Evolutionary conservation across 2,329 filamentous ascomycete species (phyloP).

Genomic region (Botrytis aclada): DNA sequence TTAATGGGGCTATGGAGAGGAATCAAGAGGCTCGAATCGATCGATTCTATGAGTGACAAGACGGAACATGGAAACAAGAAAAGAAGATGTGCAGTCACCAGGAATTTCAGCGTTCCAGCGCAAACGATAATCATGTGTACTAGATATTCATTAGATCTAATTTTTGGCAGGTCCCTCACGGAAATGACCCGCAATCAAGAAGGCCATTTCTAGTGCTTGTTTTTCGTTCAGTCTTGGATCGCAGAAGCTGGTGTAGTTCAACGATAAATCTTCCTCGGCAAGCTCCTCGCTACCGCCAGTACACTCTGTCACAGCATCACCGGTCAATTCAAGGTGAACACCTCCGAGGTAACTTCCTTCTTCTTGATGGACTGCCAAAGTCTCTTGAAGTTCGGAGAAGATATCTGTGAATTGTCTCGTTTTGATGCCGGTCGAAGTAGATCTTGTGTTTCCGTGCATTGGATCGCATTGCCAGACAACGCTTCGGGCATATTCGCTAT

Average conservation of each 20-base stretch:
- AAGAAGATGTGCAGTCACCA: not conserved
- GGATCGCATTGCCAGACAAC: slow-evolving; percentile 99
- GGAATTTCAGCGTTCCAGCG: not conserved
- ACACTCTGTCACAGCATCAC: slow-evolving; percentile 95
- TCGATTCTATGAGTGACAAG: not conserved
- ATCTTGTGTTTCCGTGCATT: slow-evolving; percentile 84
- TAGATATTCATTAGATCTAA: not conserved
- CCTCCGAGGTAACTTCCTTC: slow-evolving; percentile 85
- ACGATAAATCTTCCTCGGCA: slow-evolving; percentile 80
- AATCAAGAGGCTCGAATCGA: not conserved
- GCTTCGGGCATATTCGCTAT: slow-evolving; percentile 60
- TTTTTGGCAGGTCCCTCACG: slow-evolving; percentile 18
- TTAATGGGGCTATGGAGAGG: too few species aligned
- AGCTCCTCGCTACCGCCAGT: slow-evolving; percentile 84
- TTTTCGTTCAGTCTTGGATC: slow-evolving; percentile 96
- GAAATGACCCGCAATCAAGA: slow-evolving; percentile 78
- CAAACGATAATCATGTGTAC: not conserved
- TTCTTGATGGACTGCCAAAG: slow-evolving; percentile 78
- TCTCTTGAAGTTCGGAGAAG: slow-evolving; percentile 79
- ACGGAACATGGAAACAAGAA: too few species aligned
- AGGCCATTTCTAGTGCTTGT: slow-evolving; percentile 91
- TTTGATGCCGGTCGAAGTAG: slow-evolving; percentile 77
- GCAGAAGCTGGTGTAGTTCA: slow-evolving; percentile 95
- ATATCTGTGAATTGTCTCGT: slow-evolving; percentile 90
- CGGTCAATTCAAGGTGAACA: slow-evolving; percentile 91